Conservation (phyloP, 495 filamentous ascomycete genomes). For the Collariella sp. region DNA sequence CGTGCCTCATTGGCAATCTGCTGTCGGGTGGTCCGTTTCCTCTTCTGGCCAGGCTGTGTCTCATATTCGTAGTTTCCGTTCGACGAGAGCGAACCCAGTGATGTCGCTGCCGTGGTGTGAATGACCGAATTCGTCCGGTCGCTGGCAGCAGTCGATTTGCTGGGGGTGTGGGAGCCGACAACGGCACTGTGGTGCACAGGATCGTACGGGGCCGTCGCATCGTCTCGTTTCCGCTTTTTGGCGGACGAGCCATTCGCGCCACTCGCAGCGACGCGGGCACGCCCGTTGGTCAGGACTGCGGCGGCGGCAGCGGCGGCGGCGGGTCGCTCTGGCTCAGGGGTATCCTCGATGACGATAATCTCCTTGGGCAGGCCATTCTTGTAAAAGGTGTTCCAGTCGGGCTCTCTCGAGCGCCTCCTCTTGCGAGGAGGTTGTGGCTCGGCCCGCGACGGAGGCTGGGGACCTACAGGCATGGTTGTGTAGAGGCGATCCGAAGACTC, state of each 20-base stretch:
- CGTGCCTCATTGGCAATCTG: conserved; percentile 74
- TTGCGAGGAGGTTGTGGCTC: conserved; percentile 37
- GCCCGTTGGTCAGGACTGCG: conserved; percentile 26
- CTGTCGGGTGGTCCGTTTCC: conserved; percentile 73
- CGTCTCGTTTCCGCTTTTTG: conserved; percentile 45
- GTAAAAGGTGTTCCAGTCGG: conserved; percentile 87
- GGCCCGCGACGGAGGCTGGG: conserved; percentile 23
- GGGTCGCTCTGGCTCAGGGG: conserved; percentile 53
- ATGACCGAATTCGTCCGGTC: conserved; percentile 78
- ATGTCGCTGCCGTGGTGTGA: conserved; percentile 85
- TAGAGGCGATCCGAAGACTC: conserved; percentile 23
- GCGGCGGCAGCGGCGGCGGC: conserved; percentile 21
- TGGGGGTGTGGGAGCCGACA: conserved; percentile 62
- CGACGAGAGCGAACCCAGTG: conserved; percentile 61
- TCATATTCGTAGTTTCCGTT: conserved; percentile 54
- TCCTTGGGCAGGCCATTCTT: conserved; percentile 88
- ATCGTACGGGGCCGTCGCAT: conserved; percentile 39
- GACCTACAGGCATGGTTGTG: conserved; percentile 32
- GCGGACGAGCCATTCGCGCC: conserved; percentile 21
- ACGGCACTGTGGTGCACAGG: conserved; percentile 33
- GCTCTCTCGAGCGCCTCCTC: conserved; percentile 51
- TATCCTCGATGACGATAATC: conserved; percentile 92
- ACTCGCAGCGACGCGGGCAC: conserved; percentile 8
- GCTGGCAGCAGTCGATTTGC: conserved; percentile 63
- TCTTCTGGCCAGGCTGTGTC: conserved; percentile 60